Percentiles rank a stretch among this genome's conserved stretches.
Conservation (phyloP, 257 asterid species). For the Plectranthus barbatus region DNA sequence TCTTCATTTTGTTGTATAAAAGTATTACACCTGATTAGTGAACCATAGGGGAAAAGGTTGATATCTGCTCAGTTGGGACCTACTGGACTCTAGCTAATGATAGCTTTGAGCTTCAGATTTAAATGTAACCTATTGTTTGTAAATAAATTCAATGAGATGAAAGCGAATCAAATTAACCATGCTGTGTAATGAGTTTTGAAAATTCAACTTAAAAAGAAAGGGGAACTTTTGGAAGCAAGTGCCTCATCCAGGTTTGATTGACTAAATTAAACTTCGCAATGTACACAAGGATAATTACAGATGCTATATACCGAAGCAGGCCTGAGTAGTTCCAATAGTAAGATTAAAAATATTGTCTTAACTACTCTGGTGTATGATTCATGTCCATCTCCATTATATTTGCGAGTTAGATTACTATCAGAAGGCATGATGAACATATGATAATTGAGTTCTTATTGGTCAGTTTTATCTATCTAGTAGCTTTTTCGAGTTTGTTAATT, state of each 20-base stretch:
- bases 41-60: background rate
- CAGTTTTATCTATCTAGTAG: background rate
- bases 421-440: background rate
- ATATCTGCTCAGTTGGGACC: background rate
- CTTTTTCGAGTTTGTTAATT: background rate
- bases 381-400: background rate
- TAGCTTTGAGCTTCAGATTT: conserved; percentile 4
- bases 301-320: background rate
- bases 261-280: background rate
- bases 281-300: background rate
- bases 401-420: background rate
- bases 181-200: background rate
- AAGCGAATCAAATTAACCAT: background rate
- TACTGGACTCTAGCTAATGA: conserved; percentile 5
- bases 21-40: background rate
- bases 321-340: background rate
- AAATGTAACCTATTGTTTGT: background rate
- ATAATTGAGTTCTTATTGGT: background rate
- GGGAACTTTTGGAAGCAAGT: background rate
- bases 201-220: background rate
- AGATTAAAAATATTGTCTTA: background rate
- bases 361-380: background rate
- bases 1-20: background rate
- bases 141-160: background rate
- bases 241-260: background rate